These are phyloP conservation scores for Pugionium dolabratum DNA, from an alignment of 345 rosid genomes.

Conservation along the genomic window DNA sequence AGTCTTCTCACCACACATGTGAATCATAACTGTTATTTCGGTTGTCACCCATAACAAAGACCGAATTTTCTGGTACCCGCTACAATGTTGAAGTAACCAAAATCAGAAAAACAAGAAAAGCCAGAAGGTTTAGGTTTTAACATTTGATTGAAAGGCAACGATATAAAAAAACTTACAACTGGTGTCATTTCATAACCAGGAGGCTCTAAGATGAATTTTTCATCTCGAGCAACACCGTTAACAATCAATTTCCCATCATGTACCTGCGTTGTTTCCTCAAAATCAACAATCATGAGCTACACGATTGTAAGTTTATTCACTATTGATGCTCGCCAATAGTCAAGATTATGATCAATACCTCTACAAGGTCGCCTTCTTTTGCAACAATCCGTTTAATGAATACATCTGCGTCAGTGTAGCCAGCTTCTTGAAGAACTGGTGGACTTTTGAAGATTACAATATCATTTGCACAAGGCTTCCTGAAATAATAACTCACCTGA, in stretches of 20 bases:
- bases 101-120: background rate
- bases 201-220: slow-evolving; percentile 67
- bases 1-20: slow-evolving; percentile 79
- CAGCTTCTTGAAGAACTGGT: slow-evolving; percentile 92
- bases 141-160: background rate
- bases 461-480: slow-evolving; percentile 94
- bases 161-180: slow-evolving; percentile 50
- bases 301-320: background rate
- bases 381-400: slow-evolving; percentile 90
- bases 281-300: slow-evolving; percentile 1
- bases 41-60: slow-evolving; percentile 98
- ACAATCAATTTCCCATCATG: slow-evolving; percentile 61
- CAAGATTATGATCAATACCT: slow-evolving; percentile 47
- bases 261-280: slow-evolving; percentile 49
- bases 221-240: slow-evolving; percentile 67
- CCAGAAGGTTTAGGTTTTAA: background rate
- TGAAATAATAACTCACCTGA: slow-evolving; percentile 84
- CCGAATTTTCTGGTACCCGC: slow-evolving; percentile 78
- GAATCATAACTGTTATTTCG: slow-evolving; percentile 97
- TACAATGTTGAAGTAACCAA: slow-evolving; percentile 31
- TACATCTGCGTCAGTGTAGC: slow-evolving; percentile 89
- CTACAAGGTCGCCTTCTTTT: slow-evolving; percentile 90
- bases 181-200: slow-evolving; percentile 86
- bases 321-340: background rate
- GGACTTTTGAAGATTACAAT: slow-evolving; percentile 93